Evolutionary conservation across 1,139 yeast genomes (phyloP).

Genomic region (Debaryomycetaceae sp.): DNA sequence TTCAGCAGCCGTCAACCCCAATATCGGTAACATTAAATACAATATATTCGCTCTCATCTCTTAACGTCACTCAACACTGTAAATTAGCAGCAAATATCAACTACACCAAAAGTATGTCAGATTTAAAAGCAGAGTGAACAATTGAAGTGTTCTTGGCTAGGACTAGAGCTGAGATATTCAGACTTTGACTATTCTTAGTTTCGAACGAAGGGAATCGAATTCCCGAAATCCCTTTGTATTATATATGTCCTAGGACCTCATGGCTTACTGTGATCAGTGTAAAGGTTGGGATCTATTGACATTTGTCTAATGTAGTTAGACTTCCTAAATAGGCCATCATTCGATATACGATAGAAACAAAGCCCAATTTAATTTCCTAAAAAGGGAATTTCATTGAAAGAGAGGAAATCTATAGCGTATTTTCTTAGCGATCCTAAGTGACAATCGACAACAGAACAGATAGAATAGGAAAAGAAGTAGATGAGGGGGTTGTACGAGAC

Average conservation of each 20-base stretch:
- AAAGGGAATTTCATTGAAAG: slow-evolving; percentile 11
- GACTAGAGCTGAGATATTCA: too few relatives aligned
- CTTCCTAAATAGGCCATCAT: slow-evolving; percentile 19
- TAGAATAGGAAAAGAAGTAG: neutral
- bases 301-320: slow-evolving; percentile 5
- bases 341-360: neutral
- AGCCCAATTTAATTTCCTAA: slow-evolving; percentile 14
- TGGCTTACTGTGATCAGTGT: neutral
- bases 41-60: neutral
- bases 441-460: neutral
- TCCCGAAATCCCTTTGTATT: neutral
- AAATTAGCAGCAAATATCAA: too few relatives aligned
- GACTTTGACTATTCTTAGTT: too few relatives aligned
- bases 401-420: neutral
- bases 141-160: too few relatives aligned
- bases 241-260: neutral
- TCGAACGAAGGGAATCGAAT: neutral
- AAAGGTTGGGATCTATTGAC: neutral
- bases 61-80: too few relatives aligned
- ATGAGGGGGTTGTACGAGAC: neutral
- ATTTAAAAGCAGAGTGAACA: too few relatives aligned
- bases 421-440: neutral
- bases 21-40: neutral
- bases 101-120: too few relatives aligned
- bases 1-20: neutral